phyloP scores from a whole-genome alignment of 768 basidiomycete species.

The Psilocybe azurescens region DNA sequence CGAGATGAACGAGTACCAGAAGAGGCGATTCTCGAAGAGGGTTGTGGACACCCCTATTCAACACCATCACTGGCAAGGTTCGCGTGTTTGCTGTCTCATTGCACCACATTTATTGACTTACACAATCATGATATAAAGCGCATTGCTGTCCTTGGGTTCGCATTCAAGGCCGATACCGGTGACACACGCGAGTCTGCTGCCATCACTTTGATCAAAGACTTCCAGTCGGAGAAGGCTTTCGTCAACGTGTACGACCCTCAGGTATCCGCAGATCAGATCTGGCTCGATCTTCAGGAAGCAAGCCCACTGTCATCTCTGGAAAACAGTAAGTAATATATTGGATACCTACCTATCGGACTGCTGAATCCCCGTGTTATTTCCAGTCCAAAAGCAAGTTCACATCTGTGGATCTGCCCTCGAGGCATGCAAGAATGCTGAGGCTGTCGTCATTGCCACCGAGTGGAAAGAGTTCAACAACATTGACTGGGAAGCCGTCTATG shows the following conservation, averaged over 20 bases:
- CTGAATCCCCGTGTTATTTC: background rate
- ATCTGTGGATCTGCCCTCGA: constrained; percentile 80
- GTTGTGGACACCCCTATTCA: constrained; percentile 98
- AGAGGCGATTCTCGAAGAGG: constrained; percentile 91
- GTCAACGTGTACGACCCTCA: constrained; percentile 94
- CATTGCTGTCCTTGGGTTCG: constrained; percentile 97
- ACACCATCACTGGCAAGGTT: constrained; percentile 95
- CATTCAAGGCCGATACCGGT: constrained; percentile 99
- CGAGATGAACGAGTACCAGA: constrained; percentile 99
- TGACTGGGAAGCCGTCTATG: constrained; percentile 88
- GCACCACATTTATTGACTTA: constrained; percentile 1
- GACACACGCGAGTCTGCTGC: constrained; percentile 98
- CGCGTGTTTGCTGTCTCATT: constrained; percentile 19
- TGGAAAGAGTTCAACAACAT: constrained; percentile 97
- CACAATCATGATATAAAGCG: constrained; percentile 47
- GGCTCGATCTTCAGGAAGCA: constrained; percentile 76
- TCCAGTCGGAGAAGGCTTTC: constrained; percentile 86
- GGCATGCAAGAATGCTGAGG: constrained; percentile 89
- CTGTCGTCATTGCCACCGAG: constrained; percentile 95
- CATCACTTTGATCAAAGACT: constrained; percentile 93
- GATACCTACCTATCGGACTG: constrained; percentile 5
- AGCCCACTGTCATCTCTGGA: constrained; percentile 67
- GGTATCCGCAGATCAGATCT: constrained; percentile 86
- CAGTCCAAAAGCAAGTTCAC: constrained; percentile 89
- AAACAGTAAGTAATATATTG: constrained; percentile 55